Evolutionary conservation across 2,329 filamentous ascomycete species (phyloP), one percentile per base, ranked within the genome.

Genomic region (Phialophora tarda): DNA sequence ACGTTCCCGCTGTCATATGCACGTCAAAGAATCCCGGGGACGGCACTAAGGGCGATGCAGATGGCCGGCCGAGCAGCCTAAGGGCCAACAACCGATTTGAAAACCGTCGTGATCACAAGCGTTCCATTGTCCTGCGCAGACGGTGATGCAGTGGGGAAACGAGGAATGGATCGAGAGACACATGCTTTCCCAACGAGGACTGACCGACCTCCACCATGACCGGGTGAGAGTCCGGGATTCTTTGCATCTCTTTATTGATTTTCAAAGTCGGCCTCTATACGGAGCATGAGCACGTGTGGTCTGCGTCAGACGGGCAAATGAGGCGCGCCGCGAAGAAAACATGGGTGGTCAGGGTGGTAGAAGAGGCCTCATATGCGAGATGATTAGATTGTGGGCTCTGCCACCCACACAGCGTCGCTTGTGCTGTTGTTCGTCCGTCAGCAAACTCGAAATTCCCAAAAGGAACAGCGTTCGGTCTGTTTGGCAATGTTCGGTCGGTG

Each of bases 1-100:
- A 54, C 30, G 51, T 30, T 56, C 48, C 67, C 64, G 67, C 67
- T 69, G 67, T 69, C 67, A 69, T 64, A 68, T 64, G 66, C 66
- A 68, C 55, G 66, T 63, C 50, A 59, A 63, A 63, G 24, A 55
- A 48, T 47, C 59, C 57, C 61, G 30, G 60, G 61, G 57, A 62
- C 48, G 53, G 38, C 47, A 62, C 55, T 61, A 32, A n/a, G 8
- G 59, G 47, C 41, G 59, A 61, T 34, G 30, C 48, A 54, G 48
- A 41, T 41, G 48, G n/a, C 59, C 24, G 30, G 14, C 17, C 17
- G 38, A 28, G 48, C 47, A 28, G 47, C 47, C 44, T 7, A 28
- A 23, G 23, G 30, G 47, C 10, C 10, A 34, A 30, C 30, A 21
- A 61, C 48, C 6, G 23, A 30, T 59, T 63, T 56, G 50, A 44